Percentiles rank a stretch among this genome's conserved stretches.
phyloP scores from a whole-genome alignment of 2,329 filamentous ascomycete genomes.

The Penicillium sp. region DNA sequence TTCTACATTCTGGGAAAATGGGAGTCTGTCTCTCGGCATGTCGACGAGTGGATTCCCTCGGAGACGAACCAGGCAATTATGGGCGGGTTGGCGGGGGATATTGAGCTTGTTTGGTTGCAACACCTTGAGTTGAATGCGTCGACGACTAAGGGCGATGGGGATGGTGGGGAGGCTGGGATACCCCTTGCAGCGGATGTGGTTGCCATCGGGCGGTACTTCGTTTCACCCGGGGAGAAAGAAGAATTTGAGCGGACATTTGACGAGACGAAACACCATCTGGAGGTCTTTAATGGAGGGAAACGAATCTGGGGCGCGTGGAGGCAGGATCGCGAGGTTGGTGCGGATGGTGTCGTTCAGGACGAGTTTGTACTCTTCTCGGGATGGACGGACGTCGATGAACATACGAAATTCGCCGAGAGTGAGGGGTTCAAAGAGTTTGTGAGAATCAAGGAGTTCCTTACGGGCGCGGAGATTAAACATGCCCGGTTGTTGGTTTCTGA shows the following conservation, averaged over 20 bases:
- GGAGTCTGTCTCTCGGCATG: slow-evolving; percentile 49
- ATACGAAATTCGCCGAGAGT: slow-evolving; percentile 38
- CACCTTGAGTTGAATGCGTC: slow-evolving; percentile 42
- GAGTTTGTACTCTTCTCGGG: slow-evolving; percentile 51
- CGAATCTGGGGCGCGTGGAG: slow-evolving; percentile 45
- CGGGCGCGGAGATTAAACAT: slow-evolving; percentile 36
- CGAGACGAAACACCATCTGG: slow-evolving; percentile 30
- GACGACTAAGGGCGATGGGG: neutral
- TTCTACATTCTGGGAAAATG: slow-evolving; percentile 55
- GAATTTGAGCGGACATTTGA: slow-evolving; percentile 36
- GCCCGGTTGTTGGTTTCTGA: slow-evolving; percentile 4
- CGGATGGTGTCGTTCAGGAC: slow-evolving; percentile 48
- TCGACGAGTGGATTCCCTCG: slow-evolving; percentile 49
- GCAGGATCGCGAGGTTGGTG: slow-evolving; percentile 38
- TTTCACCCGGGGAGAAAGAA: slow-evolving; percentile 10
- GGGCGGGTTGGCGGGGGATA: slow-evolving; percentile 38
- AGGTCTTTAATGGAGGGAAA: slow-evolving; percentile 33
- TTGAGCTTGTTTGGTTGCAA: slow-evolving; percentile 50
- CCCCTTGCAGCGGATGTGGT: slow-evolving; percentile 37
- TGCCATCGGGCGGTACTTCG: slow-evolving; percentile 31
- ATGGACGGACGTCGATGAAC: slow-evolving; percentile 44
- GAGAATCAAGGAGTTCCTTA: slow-evolving; percentile 28
- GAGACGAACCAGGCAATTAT: slow-evolving; percentile 48
- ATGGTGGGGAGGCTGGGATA: slow-evolving; percentile 15
- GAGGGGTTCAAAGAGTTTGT: slow-evolving; percentile 37